Conservation (phyloP, 2,329 filamentous ascomycete species). For the Mycosphaerella sp. region DNA sequence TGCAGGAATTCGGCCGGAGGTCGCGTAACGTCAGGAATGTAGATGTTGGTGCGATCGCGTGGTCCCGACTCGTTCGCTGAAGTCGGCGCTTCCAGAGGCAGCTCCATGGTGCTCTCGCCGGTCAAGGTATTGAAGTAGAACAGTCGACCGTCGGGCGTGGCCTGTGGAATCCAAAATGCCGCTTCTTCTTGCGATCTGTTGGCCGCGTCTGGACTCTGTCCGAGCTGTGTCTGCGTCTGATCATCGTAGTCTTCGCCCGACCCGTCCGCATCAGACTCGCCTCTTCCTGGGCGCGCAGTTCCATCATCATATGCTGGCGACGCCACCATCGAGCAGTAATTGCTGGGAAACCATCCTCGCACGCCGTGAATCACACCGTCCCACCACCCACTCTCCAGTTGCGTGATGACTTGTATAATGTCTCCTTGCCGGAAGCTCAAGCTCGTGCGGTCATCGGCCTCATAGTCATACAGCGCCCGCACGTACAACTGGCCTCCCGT, state of each 20-base stretch:
- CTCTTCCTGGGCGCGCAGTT: slow-evolving; percentile 53
- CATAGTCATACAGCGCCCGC: slow-evolving; percentile 93
- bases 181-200: slow-evolving; percentile 62
- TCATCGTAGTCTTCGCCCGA: slow-evolving; percentile 61
- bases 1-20: slow-evolving; percentile 89
- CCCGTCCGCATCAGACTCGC: slow-evolving; percentile 42
- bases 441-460: slow-evolving; percentile 94
- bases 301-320: slow-evolving; percentile 64
- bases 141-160: slow-evolving; percentile 81
- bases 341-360: slow-evolving; percentile 98
- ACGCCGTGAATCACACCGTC: slow-evolving; percentile 96
- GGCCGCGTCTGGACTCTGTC: slow-evolving; percentile 37
- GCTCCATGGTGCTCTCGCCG: slow-evolving; percentile 86
- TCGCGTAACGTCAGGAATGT: slow-evolving; percentile 80
- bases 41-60: slow-evolving; percentile 79
- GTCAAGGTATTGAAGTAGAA: slow-evolving; percentile 99
- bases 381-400: slow-evolving; percentile 98
- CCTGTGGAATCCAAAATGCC: slow-evolving; percentile 98
- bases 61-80: slow-evolving; percentile 77
- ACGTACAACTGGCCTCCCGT: slow-evolving; percentile 68
- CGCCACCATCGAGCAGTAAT: slow-evolving; percentile 86
- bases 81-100: slow-evolving; percentile 84
- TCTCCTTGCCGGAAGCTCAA: slow-evolving; percentile 95
- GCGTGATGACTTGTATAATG: slow-evolving; percentile 96
- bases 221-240: slow-evolving; percentile 39